Percentiles rank a stretch among this genome's conserved stretches.
Evolutionary conservation across 140 eudicot genomes (phyloP).

Genomic region (Erigeron philadelphicus): DNA sequence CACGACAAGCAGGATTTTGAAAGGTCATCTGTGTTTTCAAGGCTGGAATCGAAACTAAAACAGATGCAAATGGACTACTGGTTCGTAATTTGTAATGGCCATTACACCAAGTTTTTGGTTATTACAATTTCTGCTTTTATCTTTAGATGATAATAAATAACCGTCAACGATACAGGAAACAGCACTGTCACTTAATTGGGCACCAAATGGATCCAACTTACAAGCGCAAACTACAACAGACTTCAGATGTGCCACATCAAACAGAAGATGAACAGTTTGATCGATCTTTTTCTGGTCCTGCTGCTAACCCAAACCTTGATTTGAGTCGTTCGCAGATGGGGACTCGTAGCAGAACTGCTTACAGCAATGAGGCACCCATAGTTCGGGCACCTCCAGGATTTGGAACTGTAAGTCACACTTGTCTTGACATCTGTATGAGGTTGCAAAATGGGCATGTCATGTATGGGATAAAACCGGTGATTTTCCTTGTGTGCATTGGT

Average conservation of each 20-base stretch:
- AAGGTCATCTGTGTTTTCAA: slow-evolving; percentile 60
- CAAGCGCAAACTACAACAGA: slow-evolving; percentile 27
- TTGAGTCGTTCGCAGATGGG: slow-evolving; percentile 33
- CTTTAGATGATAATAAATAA: neutral
- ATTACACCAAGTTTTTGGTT: neutral
- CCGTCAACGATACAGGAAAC: slow-evolving; percentile 46
- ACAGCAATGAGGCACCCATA: slow-evolving; percentile 25
- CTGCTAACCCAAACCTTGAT: slow-evolving; percentile 29
- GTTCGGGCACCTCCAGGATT: slow-evolving; percentile 30
- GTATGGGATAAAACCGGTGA: neutral
- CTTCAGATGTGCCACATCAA: slow-evolving; percentile 30
- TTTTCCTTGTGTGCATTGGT: neutral
- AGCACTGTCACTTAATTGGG: slow-evolving; percentile 61
- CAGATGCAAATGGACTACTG: slow-evolving; percentile 81
- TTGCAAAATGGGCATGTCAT: neutral
- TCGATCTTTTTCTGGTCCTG: slow-evolving; percentile 24
- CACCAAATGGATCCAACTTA: slow-evolving; percentile 32
- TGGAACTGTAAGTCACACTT: slow-evolving; percentile 37
- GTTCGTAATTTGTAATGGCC: slow-evolving; percentile 33
- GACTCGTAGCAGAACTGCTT: slow-evolving; percentile 28
- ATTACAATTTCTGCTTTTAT: neutral
- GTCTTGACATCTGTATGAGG: neutral
- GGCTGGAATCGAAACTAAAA: slow-evolving; percentile 66
- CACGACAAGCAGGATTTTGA: slow-evolving; percentile 98
- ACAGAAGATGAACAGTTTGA: slow-evolving; percentile 24